Evolutionary conservation across 208 protist genomes (phyloP), one percentile per base, ranked within the genome.

Genomic region (Acanthamoeba royreba): DNA sequence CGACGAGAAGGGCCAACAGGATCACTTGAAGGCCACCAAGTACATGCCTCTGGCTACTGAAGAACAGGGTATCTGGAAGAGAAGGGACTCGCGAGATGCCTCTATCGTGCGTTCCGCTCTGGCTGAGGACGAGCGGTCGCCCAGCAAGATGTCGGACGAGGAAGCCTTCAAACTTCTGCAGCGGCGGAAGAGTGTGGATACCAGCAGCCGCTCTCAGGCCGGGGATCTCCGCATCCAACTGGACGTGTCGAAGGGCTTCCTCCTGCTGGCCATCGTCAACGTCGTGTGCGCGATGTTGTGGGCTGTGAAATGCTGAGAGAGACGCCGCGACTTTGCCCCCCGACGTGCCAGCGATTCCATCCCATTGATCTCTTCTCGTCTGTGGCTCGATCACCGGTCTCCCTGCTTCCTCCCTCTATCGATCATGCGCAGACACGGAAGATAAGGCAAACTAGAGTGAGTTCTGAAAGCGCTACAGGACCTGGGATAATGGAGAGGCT

Each of bases 21-120:
- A 86, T 22, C 74, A n/a, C n/a, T 28, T 40, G 43, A 86, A 86
- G 74, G 74, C 74, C 43, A 86, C 74, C 74, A 86, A 86, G 74
- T n/a, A 40, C 0, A 11, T n/a, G n/a, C n/a, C n/a, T n/a, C n/a
- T n/a, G n/a, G n/a, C n/a, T n/a, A n/a, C n/a, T n/a, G n/a, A n/a
- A n/a, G n/a, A n/a, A 81, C 11, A 13, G 25, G 69, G 46, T 22
- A 11, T 22, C 19, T 4, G 0, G 15, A 42, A 81, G 38, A 81
- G 33, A 46, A 38, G 40, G 74, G 43, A 25, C 40, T 25, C 9
- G 49, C 9, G 19, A 19, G 31, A 46, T 31, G 5, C 7, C 22
- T 7, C 69, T 17, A 4, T 7, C 40, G 22, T 86, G 43, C 74
- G 9, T 28, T 86, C n/a, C n/a, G n/a, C n/a, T n/a, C n/a, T n/a